Percentiles rank a stretch among this genome's conserved stretches.
phyloP scores from a whole-genome alignment of 768 basidiomycete genomes.

The Hygrophorus pudorinus region DNA sequence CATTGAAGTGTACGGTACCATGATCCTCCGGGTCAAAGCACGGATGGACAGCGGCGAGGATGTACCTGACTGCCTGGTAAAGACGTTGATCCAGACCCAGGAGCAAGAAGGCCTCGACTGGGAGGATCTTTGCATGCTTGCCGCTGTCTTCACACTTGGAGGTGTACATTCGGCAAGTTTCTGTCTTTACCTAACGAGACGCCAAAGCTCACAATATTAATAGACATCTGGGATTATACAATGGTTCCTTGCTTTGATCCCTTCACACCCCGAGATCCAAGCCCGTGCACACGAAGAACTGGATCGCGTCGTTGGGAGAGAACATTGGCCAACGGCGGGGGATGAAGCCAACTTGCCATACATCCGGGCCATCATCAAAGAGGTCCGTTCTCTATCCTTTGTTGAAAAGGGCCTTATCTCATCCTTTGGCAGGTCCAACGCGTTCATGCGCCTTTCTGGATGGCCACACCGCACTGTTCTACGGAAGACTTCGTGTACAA shows the following conservation, averaged over 20 bases:
- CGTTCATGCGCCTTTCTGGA: conserved; percentile 17
- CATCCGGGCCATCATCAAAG: conserved; percentile 20
- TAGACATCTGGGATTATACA: conserved; percentile 25
- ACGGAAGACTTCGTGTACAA: conserved; percentile 22
- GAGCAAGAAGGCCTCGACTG: conserved; percentile 20
- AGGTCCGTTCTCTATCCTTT: conserved; percentile 5
- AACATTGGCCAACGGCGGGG: conserved; percentile 17
- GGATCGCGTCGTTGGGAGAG: conserved; percentile 22
- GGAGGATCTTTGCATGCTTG: conserved; percentile 25
- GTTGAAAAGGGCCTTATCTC: background rate
- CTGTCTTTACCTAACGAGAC: background rate
- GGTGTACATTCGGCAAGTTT: conserved; percentile 23
- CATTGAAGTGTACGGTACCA: conserved; percentile 21
- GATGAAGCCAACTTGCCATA: conserved; percentile 18
- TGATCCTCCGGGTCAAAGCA: conserved; percentile 19
- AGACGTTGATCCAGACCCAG: conserved; percentile 18
- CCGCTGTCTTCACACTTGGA: conserved; percentile 23
- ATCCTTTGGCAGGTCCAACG: conserved; percentile 12
- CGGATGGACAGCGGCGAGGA: conserved; percentile 21
- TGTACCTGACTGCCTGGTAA: conserved; percentile 25
- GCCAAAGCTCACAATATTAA: background rate
- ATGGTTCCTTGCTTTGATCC: conserved; percentile 24
- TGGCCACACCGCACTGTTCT: conserved; percentile 18
- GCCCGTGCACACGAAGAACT: conserved; percentile 24
- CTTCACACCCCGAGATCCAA: conserved; percentile 21